phyloP scores from a whole-genome alignment of 768 basidiomycete genomes.

The Mycena metata region DNA sequence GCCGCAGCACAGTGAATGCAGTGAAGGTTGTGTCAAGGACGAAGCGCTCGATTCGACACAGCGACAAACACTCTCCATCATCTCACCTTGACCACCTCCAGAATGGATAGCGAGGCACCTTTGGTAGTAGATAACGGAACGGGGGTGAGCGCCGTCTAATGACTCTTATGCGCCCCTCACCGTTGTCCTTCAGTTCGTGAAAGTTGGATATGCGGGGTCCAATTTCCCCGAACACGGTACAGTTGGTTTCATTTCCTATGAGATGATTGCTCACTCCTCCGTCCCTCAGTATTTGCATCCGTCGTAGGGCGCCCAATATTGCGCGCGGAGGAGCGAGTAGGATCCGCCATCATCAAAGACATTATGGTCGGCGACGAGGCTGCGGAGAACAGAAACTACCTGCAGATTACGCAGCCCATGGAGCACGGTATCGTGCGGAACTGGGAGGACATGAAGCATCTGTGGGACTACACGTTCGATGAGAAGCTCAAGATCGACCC shows the following conservation, averaged over 20 bases:
- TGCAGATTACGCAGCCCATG: constrained; percentile 98
- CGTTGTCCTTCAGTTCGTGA: constrained; percentile 81
- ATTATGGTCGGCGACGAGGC: constrained; percentile 99
- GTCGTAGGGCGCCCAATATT: constrained; percentile 97
- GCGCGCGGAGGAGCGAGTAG: constrained; percentile 96
- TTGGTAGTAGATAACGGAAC: constrained; percentile 92
- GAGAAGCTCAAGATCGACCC: constrained; percentile 95
- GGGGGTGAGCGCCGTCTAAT: constrained; percentile 66
- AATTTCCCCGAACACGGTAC: constrained; percentile 96
- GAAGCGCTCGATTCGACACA: not conserved
- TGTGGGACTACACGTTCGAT: constrained; percentile 99
- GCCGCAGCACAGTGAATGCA: too few species aligned
- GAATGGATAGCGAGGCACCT: constrained; percentile 65
- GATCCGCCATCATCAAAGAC: constrained; percentile 90
- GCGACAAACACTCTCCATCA: constrained; percentile 2
- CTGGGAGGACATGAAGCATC: constrained; percentile 98
- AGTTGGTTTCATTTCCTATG: constrained; percentile 3
- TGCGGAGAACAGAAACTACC: constrained; percentile 91
- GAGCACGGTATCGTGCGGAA: constrained; percentile 99
- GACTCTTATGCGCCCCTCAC: not conserved
- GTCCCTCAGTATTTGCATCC: constrained; percentile 89
- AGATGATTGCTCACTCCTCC: constrained; percentile 4
- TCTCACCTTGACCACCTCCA: constrained; percentile 15
- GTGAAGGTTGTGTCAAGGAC: too few species aligned
- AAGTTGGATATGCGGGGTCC: constrained; percentile 91